phyloP scores from a whole-genome alignment of 202 grass and related monocot species.

The Digitaria exilis region DNA sequence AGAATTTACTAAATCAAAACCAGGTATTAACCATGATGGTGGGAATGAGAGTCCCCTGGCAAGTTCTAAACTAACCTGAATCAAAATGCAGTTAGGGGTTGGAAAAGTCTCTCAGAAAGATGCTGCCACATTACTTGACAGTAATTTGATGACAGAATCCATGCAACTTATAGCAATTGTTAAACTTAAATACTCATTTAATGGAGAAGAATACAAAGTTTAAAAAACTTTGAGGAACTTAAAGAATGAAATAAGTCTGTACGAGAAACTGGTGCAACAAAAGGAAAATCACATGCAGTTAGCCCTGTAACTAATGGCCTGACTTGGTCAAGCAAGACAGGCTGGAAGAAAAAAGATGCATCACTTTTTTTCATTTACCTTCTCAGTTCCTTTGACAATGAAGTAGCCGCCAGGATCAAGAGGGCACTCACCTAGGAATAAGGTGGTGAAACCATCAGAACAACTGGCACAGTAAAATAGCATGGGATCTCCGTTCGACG shows the following conservation, averaged over 20 bases:
- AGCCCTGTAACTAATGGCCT: constrained; percentile 4
- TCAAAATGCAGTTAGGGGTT: background rate
- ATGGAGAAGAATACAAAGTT: constrained; percentile 14
- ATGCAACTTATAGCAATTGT: background rate
- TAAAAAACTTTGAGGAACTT: constrained; percentile 30
- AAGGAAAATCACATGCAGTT: constrained; percentile 10
- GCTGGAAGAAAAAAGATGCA: constrained; percentile 8
- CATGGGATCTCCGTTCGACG: background rate
- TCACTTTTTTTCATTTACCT: constrained; percentile 58
- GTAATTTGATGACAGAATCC: background rate
- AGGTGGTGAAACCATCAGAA: constrained; percentile 22
- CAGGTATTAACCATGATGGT: constrained; percentile 20
- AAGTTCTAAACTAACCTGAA: background rate
- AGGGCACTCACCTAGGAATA: constrained; percentile 80
- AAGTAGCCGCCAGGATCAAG: constrained; percentile 98
- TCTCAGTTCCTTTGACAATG: constrained; percentile 90
- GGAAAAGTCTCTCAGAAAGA: background rate
- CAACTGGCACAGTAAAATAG: constrained; percentile 6
- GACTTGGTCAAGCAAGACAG: background rate
- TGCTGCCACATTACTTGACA: background rate
- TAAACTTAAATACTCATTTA: background rate
- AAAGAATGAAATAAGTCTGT: background rate
- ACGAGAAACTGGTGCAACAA: background rate
- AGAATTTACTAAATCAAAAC: constrained; percentile 12
- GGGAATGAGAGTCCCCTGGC: background rate